These are phyloP conservation scores for Castanospermum australe DNA, from an alignment of 306 rosid genomes.

Conservation along the genomic window DNA sequence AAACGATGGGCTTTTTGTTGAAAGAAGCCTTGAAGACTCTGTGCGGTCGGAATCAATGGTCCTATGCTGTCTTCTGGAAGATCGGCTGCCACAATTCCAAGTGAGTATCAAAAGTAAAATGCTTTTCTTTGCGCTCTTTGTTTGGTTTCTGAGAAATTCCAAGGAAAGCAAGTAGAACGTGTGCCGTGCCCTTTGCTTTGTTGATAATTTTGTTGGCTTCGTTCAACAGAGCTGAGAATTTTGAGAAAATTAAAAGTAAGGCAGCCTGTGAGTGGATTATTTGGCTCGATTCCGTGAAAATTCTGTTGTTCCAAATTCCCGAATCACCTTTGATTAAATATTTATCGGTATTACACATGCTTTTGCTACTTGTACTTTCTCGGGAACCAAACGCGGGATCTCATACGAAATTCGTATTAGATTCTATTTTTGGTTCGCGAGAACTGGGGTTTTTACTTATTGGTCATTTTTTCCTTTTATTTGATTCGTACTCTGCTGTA, in stretches of 20 bases:
- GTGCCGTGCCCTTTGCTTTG: background rate
- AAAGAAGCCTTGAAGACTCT: slow-evolving; percentile 74
- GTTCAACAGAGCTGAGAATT: background rate
- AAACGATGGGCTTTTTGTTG: slow-evolving; percentile 73
- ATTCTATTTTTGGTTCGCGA: too few relatives aligned
- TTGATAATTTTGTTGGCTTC: background rate
- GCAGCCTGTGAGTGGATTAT: background rate
- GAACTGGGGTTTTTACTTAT: too few relatives aligned
- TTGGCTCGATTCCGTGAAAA: background rate
- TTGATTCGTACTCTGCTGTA: slow-evolving; percentile 1
- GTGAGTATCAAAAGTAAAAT: slow-evolving; percentile 45
- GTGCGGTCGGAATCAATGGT: slow-evolving; percentile 77
- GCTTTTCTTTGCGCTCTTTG: background rate
- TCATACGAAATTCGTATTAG: slow-evolving; percentile 10
- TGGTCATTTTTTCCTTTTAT: too few relatives aligned
- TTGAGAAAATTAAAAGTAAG: background rate
- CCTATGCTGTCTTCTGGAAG: slow-evolving; percentile 98
- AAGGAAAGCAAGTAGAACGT: background rate
- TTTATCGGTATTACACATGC: background rate
- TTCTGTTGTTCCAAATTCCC: background rate
- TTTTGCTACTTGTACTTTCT: slow-evolving; percentile 32
- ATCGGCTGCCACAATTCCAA: slow-evolving; percentile 89
- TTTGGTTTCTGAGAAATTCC: slow-evolving; percentile 25
- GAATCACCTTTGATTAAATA: background rate
- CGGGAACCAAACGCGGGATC: slow-evolving; percentile 36